phyloP scores from a whole-genome alignment of 2,329 filamentous ascomycete species.

The Neospermospora avenae region DNA sequence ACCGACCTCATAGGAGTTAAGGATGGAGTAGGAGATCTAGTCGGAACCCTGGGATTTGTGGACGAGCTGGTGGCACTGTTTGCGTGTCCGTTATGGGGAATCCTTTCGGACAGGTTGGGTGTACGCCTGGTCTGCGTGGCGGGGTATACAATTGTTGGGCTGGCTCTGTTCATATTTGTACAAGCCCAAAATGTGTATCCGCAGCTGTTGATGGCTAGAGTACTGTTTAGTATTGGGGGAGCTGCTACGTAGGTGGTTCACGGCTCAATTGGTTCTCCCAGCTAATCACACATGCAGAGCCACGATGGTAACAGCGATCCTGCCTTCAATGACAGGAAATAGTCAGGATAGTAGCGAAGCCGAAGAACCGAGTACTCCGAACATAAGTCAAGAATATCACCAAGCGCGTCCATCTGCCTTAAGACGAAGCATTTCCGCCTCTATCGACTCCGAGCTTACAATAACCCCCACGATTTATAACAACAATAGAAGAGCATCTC shows the following conservation, averaged over 20 bases:
- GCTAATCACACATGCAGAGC: conserved; percentile 45
- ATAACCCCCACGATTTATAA: conserved; percentile 64
- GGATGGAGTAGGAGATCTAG: conserved; percentile 70
- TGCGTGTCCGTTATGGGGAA: conserved; percentile 76
- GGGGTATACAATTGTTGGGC: conserved; percentile 78
- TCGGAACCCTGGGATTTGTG: conserved; percentile 80
- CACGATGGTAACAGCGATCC: conserved; percentile 95
- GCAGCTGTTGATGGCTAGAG: conserved; percentile 75
- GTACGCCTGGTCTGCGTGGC: conserved; percentile 69
- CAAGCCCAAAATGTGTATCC: conserved; percentile 87
- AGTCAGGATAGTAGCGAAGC: conserved; percentile 9
- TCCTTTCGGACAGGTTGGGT: conserved; percentile 72
- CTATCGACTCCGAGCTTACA: conserved; percentile 70
- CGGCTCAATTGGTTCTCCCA: neutral
- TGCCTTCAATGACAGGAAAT: conserved; percentile 66
- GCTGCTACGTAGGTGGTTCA: conserved; percentile 67
- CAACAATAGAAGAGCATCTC: conserved; percentile 16
- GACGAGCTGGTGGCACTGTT: conserved; percentile 80
- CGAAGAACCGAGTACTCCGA: conserved; percentile 25
- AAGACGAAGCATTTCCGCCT: conserved; percentile 60
- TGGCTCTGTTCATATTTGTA: conserved; percentile 76
- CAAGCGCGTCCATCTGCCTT: conserved; percentile 33
- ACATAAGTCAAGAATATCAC: conserved; percentile 8
- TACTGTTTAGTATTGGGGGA: conserved; percentile 87
- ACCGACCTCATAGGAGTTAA: conserved; percentile 77